Base-by-base conservation (phyloP, 2,329 filamentous ascomycete genomes). In the Curvularia verruculosa region DNA sequence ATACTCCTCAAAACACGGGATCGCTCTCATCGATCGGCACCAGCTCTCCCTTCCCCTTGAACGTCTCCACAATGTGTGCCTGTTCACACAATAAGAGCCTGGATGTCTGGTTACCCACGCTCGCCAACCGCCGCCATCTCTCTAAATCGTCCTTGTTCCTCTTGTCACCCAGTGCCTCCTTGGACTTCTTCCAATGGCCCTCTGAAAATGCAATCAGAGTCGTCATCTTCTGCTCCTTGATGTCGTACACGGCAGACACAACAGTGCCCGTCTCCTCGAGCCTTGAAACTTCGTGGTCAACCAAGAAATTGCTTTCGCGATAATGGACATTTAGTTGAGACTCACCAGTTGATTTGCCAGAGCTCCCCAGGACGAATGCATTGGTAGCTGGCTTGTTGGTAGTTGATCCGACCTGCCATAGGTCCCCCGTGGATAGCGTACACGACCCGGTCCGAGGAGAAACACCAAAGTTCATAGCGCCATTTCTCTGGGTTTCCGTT, bases 391-490 rank as follows among this genome's bases (percentile, higher is more conserved):
- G 79, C 82, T 1, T 79, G 77, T 62, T 86, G 84, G 61, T 84
- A 87, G 6, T 81, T 82, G 3, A 78, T 80, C 0, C 84, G 60
- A 8, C 67, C 66, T 34, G 64, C 66, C 67, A 87, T 87, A 3
- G 84, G 84, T 0, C 84, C 84, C 3, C 84, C 83, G 61, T 86
- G 84, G 52, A 87, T 87, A 23, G 80, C 80, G 62, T 87, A 87
- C 56, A 86, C 81, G 46, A 85, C 80, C 4, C 83, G 79, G 52
- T 67, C 68, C 18, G 80, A 72, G n/a, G 80, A 84, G 63, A 82
- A 83, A 72, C 85, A 85, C 84, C 84, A 86, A 66, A 87, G 81
- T 58, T 87, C 84, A 63, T 87, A 87, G 1, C 82, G 80, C 85
- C 84, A 87, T 67, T 84, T 86, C 49, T 85, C 82, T 0, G 82